Base-by-base conservation (phyloP, 352 stramenopile species). In the Phytopythium litorale region DNA sequence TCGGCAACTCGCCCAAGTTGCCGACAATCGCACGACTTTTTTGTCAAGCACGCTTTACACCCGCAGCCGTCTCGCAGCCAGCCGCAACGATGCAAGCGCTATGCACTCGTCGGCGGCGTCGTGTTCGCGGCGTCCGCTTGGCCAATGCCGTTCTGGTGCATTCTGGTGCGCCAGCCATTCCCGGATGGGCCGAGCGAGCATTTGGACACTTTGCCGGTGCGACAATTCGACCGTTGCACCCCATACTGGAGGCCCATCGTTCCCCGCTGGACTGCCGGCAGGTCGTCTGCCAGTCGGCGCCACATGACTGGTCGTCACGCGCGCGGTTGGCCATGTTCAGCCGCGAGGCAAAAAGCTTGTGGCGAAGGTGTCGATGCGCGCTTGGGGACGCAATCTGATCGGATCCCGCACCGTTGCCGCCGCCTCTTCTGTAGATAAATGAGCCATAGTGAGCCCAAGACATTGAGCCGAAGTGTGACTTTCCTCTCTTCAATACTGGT, bases 401-500 rank as follows among this genome's bases (percentile, higher is more conserved):
- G 46, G 46, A 12, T 23, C 46, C 13, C 15, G 46, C 25, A 48
- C 42, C 6, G 6, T 48, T 45, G 38, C 3, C 25, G 38, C 13
- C 12, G 16, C 7, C 19, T 21, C 43, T 50, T 50, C 43, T 50
- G 43, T 11, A 0, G 43, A 50, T 50, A 50, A 50, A 50, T 50
- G 43, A 50, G 43, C 43, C n/a, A 50, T 50, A 50, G 43, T 50
- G 43, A 30, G 43, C 43, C 9, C 43, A 15, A 50, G n/a, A 25
- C 8, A 7, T 12, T 48, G 67, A 49, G 3, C 18, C 13, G 38
- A 48, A 48, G 43, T 8, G 43, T 50, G 15, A n/a, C 0, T 15
- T 11, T 16, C n/a, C 28, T 28, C 45, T 30, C 45, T 51, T 51
- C 45, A 51, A 51, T 51, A 51, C 45, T 51, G 45, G 45, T 51